Evolutionary conservation across 805 yeast genomes (phyloP), one percentile per base, ranked within the genome.

Genomic region (Lipomyces yamanashiensis): DNA sequence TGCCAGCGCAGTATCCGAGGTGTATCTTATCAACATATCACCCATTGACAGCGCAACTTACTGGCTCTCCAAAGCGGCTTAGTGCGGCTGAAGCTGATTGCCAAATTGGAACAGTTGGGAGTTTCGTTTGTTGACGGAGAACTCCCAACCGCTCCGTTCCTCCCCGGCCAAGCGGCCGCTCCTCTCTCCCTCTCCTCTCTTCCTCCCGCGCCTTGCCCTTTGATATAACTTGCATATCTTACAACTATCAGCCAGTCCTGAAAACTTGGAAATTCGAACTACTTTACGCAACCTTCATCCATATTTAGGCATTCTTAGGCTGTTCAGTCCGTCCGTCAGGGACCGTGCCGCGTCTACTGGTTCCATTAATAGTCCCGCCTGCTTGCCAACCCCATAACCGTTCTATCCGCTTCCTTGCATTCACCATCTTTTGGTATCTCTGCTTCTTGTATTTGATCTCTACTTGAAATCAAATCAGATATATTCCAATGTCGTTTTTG

Each of bases 121-220:
- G 53, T 58, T 54, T 17, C 51, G 58, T 54, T 43, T 44, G 50
- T 43, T 57, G 57, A 53, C 39, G 57, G 36, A n/a, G 39, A 53
- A 53, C 52, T 34, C 57, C 62, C 62, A 48, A 44, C 62, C 54
- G 52, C 49, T 10, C 56, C 58, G 51, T 17, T 4, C 41, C 56
- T n/a, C 23, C 37, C 37, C 57, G 28, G n/a, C 40, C 52, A 36
- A 21, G 34, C 39, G 36, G 37, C 57, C 48, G 34, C 40, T 2
- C 28, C 44, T n/a, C 51, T 19, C 33, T 34, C 13, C 41, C 34
- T 50, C 55, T 57, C 40, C 49, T 33, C 47, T 34, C 28, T 36
- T 19, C 7, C 12, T 40, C 47, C 21, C 28, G 28, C 28, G 28
- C 28, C 52, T 21, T 34, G 15, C 50, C 23, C 28, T 13, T 39